Conservation (phyloP, 2,329 filamentous ascomycete species). For the Xenosphaeropsis pyriputrescens region DNA sequence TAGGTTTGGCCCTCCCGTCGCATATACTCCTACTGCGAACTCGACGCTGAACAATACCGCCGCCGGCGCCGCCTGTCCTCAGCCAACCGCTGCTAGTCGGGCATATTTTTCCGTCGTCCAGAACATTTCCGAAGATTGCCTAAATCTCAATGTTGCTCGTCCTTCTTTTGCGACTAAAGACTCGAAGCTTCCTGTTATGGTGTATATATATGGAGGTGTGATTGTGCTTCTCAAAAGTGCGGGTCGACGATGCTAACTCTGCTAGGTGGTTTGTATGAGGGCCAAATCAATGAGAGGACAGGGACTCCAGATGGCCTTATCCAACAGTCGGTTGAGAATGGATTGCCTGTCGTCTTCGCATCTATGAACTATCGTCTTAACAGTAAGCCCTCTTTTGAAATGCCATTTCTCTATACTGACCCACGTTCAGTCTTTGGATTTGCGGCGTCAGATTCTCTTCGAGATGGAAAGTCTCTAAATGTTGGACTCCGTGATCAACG, state of each 20-base stretch:
- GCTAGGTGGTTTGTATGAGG: conserved; percentile 5
- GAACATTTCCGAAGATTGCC: conserved; percentile 39
- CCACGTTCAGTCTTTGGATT: conserved; percentile 56
- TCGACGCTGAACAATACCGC: conserved; percentile 22
- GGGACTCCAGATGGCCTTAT: conserved; percentile 26
- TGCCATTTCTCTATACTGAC: background rate
- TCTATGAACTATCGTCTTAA: conserved; percentile 37
- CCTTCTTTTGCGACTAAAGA: conserved; percentile 34
- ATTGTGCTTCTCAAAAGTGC: conserved; percentile 11
- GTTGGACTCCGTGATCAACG: conserved; percentile 39
- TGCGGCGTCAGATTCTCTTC: conserved; percentile 38
- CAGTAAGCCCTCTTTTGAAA: conserved; percentile 4
- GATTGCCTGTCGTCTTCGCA: conserved; percentile 36
- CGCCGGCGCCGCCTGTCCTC: conserved; percentile 28
- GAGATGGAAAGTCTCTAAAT: conserved; percentile 5
- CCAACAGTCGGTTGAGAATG: conserved; percentile 27
- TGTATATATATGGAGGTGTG: conserved; percentile 53
- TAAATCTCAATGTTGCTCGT: conserved; percentile 41
- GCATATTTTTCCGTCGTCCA: conserved; percentile 21
- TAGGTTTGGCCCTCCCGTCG: conserved; percentile 29
- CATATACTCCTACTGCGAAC: conserved; percentile 17
- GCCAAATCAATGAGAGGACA: conserved; percentile 6
- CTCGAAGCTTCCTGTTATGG: conserved; percentile 46
- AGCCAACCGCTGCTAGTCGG: conserved; percentile 18
- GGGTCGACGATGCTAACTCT: background rate